These are phyloP conservation scores for Tanozyma kutaoensis DNA, from an alignment of 805 yeast species.

Conservation along the genomic window DNA sequence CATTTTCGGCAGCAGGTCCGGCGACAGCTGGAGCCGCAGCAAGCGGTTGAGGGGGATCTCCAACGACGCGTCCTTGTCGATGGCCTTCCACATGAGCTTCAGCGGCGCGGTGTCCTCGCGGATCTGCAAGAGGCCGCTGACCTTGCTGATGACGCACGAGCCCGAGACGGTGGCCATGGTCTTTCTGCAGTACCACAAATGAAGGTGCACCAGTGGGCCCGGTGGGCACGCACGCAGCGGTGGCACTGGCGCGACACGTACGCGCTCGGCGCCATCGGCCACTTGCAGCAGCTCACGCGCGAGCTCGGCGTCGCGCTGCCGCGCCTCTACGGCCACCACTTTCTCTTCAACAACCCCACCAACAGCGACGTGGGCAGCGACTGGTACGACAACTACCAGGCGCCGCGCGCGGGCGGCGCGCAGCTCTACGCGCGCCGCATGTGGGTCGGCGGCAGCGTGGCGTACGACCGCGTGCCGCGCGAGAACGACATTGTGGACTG, in stretches of 20 bases:
- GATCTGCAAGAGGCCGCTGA: slow-evolving; percentile 41
- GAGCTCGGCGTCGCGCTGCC: slow-evolving; percentile 1
- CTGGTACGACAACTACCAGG: slow-evolving; percentile 73
- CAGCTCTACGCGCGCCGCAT: slow-evolving; percentile 42
- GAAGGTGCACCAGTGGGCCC: slow-evolving; percentile 1
- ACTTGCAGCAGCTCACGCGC: slow-evolving; percentile 2
- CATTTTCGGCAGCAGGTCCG: slow-evolving; percentile 54
- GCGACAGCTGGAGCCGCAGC: slow-evolving; percentile 52
- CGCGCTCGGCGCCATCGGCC: slow-evolving; percentile 2
- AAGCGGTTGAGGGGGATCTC: slow-evolving; percentile 22
- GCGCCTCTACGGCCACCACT: slow-evolving; percentile 9
- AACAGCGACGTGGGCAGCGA: slow-evolving; percentile 41
- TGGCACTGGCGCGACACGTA: slow-evolving; percentile 6
- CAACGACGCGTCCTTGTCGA: slow-evolving; percentile 25
- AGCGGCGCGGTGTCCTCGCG: slow-evolving; percentile 47
- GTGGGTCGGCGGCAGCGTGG: slow-evolving; percentile 61
- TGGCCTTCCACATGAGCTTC: slow-evolving; percentile 42
- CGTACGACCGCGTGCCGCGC: slow-evolving; percentile 2
- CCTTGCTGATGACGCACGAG: slow-evolving; percentile 41
- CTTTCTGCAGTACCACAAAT: neutral
- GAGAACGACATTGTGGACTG: slow-evolving; percentile 30
- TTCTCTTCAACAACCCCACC: slow-evolving; percentile 54
- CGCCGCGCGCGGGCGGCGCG: slow-evolving; percentile 29
- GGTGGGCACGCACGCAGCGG: slow-evolving; percentile 1
- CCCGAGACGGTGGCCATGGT: slow-evolving; percentile 25